Evolutionary conservation across 2,329 filamentous ascomycete species (phyloP).

Genomic region (Venturia oleaginea): DNA sequence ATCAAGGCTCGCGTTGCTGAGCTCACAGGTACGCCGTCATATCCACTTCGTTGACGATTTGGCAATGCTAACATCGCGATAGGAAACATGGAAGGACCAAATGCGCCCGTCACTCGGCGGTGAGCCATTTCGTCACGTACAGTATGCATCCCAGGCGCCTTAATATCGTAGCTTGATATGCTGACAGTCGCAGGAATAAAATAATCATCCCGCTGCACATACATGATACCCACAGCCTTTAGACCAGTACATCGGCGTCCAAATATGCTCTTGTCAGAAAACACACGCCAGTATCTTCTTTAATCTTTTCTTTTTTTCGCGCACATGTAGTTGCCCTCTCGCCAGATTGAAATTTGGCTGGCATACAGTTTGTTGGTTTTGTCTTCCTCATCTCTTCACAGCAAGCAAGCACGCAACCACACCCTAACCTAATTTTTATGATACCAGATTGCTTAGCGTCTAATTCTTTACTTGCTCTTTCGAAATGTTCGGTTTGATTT

Average conservation of each 20-base stretch:
- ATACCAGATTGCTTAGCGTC: slow-evolving; percentile 7
- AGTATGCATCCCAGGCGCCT: neutral
- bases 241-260: slow-evolving; percentile 7
- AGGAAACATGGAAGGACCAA: slow-evolving; percentile 9
- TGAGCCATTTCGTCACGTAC: neutral
- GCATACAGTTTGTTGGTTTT: neutral
- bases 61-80: neutral
- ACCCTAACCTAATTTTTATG: neutral
- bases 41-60: neutral
- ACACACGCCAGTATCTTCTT: neutral
- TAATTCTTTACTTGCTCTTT: neutral
- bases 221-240: slow-evolving; percentile 4
- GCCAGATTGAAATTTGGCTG: neutral
- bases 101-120: neutral
- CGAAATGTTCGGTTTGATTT: neutral
- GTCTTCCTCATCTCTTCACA: neutral
- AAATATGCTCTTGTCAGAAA: neutral
- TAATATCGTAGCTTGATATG: neutral
- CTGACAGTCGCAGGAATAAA: neutral
- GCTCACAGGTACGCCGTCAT: slow-evolving; percentile 54
- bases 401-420: neutral
- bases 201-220: neutral
- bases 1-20: slow-evolving; percentile 97
- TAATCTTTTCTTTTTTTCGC: neutral
- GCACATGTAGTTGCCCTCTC: neutral